Base-by-base conservation (phyloP, 768 basidiomycete species). In the Mycena olivaceomarginata region DNA sequence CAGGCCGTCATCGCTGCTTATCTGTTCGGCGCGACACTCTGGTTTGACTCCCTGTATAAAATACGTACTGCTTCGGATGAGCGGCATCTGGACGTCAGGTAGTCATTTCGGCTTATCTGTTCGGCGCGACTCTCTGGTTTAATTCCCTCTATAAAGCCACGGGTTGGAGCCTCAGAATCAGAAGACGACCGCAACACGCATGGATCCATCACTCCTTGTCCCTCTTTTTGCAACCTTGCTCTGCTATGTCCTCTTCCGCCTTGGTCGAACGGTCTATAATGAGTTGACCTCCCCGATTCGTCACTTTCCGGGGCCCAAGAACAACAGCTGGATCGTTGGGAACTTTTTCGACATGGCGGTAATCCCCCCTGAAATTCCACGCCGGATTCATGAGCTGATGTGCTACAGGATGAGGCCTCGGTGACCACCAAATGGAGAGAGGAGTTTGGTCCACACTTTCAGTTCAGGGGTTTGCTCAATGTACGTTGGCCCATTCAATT, bases 401-500 rank as follows among this genome's bases (percentile, higher is more conserved):
- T 20, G 48, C 15, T 51, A 15, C 5, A 51, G 48, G 48, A 51
- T 51, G 48, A 51, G 48, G 48, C 48, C 48, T 5, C 12, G 18
- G 48, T 51, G 48, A 51, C 48, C 48, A 20, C 48, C 48, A 51
- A 8, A 51, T 51, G 48, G 48, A 51, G 48, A 45, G 43, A 45
- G 6, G 43, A 45, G 43, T 45, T 45, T 45, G 43, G 43, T 45
- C 43, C 43, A 45, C 56, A 57, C 56, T 62, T 62, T 62, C 60
- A 62, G 60, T 62, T 62, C 60, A 62, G 60, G 39, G 60, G 60
- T 62, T 40, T 62, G 60, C 60, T 62, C 60, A 62, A 62, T 62
- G 60, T 62, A 62, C 60, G 60, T 62, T 25, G 60, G 60, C 60
- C 60, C 39, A 62, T 62, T 62, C 60, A 59, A 59, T 59, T 64